phyloP scores from a whole-genome alignment of 164 flowering plant species.

The Macadamia tetraphylla region DNA sequence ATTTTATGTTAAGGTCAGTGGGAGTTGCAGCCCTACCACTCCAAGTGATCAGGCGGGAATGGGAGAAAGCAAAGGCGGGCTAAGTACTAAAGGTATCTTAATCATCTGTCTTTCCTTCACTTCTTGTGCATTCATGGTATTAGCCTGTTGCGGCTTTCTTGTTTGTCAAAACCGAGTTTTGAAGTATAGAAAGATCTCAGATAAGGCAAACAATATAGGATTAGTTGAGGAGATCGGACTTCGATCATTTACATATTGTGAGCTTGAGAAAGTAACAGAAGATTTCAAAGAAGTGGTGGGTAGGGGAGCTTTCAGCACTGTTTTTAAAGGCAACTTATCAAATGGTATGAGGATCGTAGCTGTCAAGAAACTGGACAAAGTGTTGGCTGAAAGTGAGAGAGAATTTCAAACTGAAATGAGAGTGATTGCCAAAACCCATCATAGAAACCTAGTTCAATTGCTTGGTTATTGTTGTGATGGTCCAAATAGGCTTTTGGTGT shows the following conservation, averaged over 20 bases:
- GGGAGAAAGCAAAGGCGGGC: neutral
- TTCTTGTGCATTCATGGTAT: neutral
- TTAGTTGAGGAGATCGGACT: neutral
- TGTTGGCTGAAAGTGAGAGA: no score
- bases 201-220: no score
- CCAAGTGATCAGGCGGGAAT: neutral
- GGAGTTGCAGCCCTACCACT: neutral
- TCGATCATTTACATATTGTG: slow-evolving; percentile 14
- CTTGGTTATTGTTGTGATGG: slow-evolving; percentile 18
- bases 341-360: slow-evolving; percentile 5
- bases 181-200: neutral
- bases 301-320: slow-evolving; percentile 17
- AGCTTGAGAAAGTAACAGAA: slow-evolving; percentile 17
- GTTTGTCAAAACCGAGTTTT: neutral
- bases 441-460: neutral
- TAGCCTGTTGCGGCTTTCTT: slow-evolving; percentile 4
- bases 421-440: no score
- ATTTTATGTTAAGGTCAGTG: neutral
- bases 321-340: slow-evolving; percentile 15
- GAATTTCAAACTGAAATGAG: no score
- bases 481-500: slow-evolving; percentile 19
- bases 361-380: slow-evolving; percentile 15
- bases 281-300: slow-evolving; percentile 22
- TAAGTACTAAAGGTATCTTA: neutral
- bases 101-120: neutral